Base-by-base conservation (phyloP, 768 basidiomycete species). In the Tulasnella sp. region DNA sequence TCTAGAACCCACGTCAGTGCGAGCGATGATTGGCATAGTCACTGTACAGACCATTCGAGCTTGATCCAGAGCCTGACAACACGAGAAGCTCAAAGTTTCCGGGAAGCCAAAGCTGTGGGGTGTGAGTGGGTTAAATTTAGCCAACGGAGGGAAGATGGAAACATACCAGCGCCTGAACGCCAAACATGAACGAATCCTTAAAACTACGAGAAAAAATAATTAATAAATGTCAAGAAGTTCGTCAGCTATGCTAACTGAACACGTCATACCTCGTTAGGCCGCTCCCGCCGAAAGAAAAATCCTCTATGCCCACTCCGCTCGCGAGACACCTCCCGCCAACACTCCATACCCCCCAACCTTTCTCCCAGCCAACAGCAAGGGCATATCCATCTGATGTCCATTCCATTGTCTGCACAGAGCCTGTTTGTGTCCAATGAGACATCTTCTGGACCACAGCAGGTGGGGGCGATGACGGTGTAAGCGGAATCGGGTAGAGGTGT, bases 311-410 rank as follows among this genome's bases (percentile, higher is more conserved):
- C 81, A 95, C 90, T 13, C 89, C 90, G 85, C 90, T 39, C 1
- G 92, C 92, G 39, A 94, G 87, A 82, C 96, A 93, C 75, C 95
- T 88, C 7, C 97, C 97, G 16, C 93, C 93, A 15, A 95, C 91
- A 82, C 92, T 95, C 85, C 95, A 93, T 6, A 97, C 88, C 3
- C 91, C 93, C 96, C 96, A 99, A 9, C 95, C 96, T 75, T 88
- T 84, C 79, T 90, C 88, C 93, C 95, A 98, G 0, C 95, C 97
- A 2, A 95, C 95, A 44, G 96, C 96, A 15, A 99, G 86, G 7
- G 94, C 94, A 84, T 96, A 96, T 2, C 97, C 97, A 84, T 99
- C 98, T 0, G 93, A 93, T 73, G 93, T 96, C 97, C 96, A 98
- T 81, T 95, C 90, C 83, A 97, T 86, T 15, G 89, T 83, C 78